Conservation (phyloP, 768 basidiomycete genomes). For the Pulveroboletus sp. region DNA sequence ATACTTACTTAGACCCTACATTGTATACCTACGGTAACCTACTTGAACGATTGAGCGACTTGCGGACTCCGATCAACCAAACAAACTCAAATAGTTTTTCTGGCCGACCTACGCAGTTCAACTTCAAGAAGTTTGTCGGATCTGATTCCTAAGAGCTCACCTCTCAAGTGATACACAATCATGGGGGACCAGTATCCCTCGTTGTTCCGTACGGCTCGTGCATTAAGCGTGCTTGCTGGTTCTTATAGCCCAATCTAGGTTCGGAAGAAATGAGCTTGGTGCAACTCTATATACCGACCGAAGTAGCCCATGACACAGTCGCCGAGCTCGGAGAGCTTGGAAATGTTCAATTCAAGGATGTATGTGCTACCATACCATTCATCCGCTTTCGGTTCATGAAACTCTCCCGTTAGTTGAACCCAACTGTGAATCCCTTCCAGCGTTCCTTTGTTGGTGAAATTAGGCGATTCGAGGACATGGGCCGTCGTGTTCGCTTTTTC, state of each 20-base stretch:
- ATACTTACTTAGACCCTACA: no score
- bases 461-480: slow-evolving; percentile 93
- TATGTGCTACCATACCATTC: slow-evolving; percentile 38
- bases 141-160: neutral
- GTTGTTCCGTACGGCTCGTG: slow-evolving; percentile 61
- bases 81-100: slow-evolving; percentile 18
- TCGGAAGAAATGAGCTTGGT: slow-evolving; percentile 99
- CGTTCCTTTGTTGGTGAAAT: slow-evolving; percentile 97
- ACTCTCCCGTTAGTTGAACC: slow-evolving; percentile 67
- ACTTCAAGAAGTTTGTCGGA: no score
- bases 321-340: slow-evolving; percentile 94
- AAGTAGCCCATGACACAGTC: slow-evolving; percentile 96
- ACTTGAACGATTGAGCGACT: no score
- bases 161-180: neutral
- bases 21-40: no score
- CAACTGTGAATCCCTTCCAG: slow-evolving; percentile 95
- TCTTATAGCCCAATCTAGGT: slow-evolving; percentile 43
- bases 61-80: no score
- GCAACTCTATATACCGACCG: slow-evolving; percentile 94
- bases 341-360: slow-evolving; percentile 96
- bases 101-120: no score
- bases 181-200: slow-evolving; percentile 85
- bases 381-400: slow-evolving; percentile 3
- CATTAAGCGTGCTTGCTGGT: neutral
- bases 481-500: slow-evolving; percentile 91